Base-by-base conservation (phyloP, 208 protist species). In the Acanthamoeba triangularis region DNA sequence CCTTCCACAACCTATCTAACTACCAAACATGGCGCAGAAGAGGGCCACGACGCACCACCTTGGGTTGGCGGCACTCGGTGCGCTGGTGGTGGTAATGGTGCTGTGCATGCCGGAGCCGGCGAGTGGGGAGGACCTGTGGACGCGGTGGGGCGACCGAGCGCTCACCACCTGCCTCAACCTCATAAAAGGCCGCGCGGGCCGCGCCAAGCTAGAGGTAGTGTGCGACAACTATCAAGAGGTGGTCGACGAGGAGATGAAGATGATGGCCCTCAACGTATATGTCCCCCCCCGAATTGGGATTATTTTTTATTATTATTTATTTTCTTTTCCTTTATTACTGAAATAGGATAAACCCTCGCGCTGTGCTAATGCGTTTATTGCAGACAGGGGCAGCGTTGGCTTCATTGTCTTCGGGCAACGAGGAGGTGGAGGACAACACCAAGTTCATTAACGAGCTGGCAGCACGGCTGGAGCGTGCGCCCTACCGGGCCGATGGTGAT, bases 231-330 rank as follows among this genome's bases (percentile, higher is more conserved):
- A 61, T 20, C 78, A 85, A 28, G 78, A 85, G 16, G 78, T 85
- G 16, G 78, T 85, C 0, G 78, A 85, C 2, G 41, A 85, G 14
- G 78, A 85, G 78, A 49, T 85, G 78, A 37, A 85, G 28, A 49
- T 85, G 78, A 8, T 85, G 41, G 35, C 78, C 37, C n/a, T 85
- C 78, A 85, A 85, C 78, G 78, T 85, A 59, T n/a, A n/a, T n/a
- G n/a, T n/a, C n/a, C 78, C 16, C 56, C 69, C 14, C 33, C 37
- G 1, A 0, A 0, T 30, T 11, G n/a, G n/a, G n/a, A 35, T 18
- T 33, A 23, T 30, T 33, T 76, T 76, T 30, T 5, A 41, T 33
- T 33, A 13, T 35, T n/a, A n/a, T n/a, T n/a, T n/a, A n/a, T n/a
- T n/a, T n/a, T n/a, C n/a, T 25, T 76, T 49, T 33, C 37, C 3